phyloP scores from a whole-genome alignment of 2,329 filamentous ascomycete species.

The Pseudogymnoascus sp. region DNA sequence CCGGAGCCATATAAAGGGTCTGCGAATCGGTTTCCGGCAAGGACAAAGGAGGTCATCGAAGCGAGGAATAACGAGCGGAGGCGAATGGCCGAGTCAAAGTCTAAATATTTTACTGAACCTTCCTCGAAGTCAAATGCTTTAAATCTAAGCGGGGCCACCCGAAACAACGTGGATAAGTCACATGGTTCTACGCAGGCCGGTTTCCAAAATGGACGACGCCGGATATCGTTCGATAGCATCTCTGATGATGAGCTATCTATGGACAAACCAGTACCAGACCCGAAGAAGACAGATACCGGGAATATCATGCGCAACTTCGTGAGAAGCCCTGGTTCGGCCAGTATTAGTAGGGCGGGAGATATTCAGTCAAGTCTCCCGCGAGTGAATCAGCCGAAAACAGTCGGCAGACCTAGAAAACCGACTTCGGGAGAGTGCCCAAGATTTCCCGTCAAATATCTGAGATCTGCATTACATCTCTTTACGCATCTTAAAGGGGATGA shows the following conservation, averaged over 20 bases:
- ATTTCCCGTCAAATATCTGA: neutral
- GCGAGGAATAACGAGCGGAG: neutral
- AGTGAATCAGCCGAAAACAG: neutral
- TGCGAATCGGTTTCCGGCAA: neutral
- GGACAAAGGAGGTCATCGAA: neutral
- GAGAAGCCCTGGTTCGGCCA: neutral
- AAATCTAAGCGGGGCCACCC: neutral
- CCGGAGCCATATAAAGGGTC: neutral
- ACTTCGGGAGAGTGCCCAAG: neutral
- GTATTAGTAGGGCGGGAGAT: neutral
- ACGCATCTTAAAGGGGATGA: neutral
- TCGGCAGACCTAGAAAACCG: neutral
- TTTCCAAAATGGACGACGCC: neutral
- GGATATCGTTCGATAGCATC: neutral
- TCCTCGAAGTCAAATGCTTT: neutral
- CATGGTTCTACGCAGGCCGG: neutral
- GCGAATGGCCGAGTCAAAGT: neutral
- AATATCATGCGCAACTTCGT: neutral
- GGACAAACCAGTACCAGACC: neutral
- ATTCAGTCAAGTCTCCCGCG: neutral
- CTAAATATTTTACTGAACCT: neutral
- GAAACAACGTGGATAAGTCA: neutral
- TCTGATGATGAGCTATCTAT: constrained; percentile 3
- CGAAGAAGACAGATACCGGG: neutral
- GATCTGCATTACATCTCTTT: neutral